phyloP scores from a whole-genome alignment of 1,284 basidiomycete species.

The Apiotrichum mycotoxinovorans region DNA sequence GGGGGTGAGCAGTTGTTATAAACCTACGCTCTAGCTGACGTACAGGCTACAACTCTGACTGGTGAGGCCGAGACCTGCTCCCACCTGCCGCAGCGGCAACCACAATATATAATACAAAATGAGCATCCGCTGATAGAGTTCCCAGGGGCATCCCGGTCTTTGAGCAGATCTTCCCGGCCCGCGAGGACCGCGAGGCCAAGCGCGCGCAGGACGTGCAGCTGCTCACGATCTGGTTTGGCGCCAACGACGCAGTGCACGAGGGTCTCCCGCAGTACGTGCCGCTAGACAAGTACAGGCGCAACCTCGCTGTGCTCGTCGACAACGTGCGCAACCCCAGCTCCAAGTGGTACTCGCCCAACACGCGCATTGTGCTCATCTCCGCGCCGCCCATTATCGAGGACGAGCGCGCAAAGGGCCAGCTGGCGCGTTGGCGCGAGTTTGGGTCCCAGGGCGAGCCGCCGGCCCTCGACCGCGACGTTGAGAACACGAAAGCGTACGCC shows the following conservation, averaged over 20 bases:
- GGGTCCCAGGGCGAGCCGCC: constrained; percentile 31
- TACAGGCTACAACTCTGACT: constrained; percentile 74
- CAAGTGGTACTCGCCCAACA: constrained; percentile 65
- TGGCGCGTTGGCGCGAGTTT: constrained; percentile 46
- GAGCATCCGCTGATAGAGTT: no score
- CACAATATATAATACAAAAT: no score
- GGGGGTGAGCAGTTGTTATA: constrained; percentile 29
- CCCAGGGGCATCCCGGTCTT: constrained; percentile 69
- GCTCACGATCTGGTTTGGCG: constrained; percentile 79
- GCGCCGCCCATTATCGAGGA: constrained; percentile 74
- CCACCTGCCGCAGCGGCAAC: no score
- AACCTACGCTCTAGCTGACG: not conserved
- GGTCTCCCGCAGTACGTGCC: constrained; percentile 57
- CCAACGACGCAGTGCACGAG: constrained; percentile 70
- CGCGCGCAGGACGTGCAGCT: constrained; percentile 61
- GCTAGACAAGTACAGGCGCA: constrained; percentile 62
- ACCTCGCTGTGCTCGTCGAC: constrained; percentile 62
- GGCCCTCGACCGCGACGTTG: constrained; percentile 59
- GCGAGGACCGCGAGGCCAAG: constrained; percentile 54
- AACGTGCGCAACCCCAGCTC: constrained; percentile 63
- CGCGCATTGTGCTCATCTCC: constrained; percentile 72
- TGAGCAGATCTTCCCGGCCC: constrained; percentile 63
- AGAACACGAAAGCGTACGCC: constrained; percentile 64
- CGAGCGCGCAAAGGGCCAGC: constrained; percentile 38
- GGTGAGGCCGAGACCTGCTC: constrained; percentile 39